Conservation (phyloP, 345 rosid species). For the Combretum micranthum region DNA sequence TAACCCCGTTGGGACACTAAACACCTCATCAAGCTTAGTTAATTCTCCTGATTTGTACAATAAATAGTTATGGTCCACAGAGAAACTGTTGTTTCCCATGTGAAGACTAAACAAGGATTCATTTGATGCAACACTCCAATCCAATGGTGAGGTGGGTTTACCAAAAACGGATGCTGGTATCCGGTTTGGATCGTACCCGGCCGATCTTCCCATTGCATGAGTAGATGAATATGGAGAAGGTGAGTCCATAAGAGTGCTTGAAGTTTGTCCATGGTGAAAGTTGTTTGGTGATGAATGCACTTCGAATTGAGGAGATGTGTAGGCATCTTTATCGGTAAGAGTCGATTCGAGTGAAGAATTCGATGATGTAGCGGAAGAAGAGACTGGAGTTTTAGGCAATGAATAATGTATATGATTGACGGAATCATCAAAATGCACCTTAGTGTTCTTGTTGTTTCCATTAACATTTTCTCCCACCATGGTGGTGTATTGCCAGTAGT, state of each 20-base stretch:
- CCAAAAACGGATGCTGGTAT: constrained; percentile 64
- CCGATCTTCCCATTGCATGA: constrained; percentile 5
- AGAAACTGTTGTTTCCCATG: constrained; percentile 44
- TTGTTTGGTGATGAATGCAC: background rate
- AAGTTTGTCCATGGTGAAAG: constrained; percentile 1
- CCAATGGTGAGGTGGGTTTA: constrained; percentile 35
- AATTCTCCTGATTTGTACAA: constrained; percentile 49
- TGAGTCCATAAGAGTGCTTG: constrained; percentile 5
- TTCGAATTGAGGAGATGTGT: background rate
- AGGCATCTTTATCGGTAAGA: constrained; percentile 6
- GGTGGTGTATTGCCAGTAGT: too few relatives aligned
- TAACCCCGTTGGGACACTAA: constrained; percentile 11
- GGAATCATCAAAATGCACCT: constrained; percentile 6
- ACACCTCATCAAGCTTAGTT: constrained; percentile 41
- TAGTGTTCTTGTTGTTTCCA: constrained; percentile 10
- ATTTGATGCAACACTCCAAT: constrained; percentile 87
- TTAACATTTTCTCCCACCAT: background rate
- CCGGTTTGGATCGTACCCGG: constrained; percentile 54
- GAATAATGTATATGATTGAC: constrained; percentile 1
- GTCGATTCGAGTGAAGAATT: constrained; percentile 25
- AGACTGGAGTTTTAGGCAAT: background rate
- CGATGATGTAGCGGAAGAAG: constrained; percentile 16
- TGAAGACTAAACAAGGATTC: constrained; percentile 87
- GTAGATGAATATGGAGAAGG: constrained; percentile 13
- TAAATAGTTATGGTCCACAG: constrained; percentile 43